Base-by-base conservation (phyloP, 306 rosid species). In the Cucurbita ficifolia region DNA sequence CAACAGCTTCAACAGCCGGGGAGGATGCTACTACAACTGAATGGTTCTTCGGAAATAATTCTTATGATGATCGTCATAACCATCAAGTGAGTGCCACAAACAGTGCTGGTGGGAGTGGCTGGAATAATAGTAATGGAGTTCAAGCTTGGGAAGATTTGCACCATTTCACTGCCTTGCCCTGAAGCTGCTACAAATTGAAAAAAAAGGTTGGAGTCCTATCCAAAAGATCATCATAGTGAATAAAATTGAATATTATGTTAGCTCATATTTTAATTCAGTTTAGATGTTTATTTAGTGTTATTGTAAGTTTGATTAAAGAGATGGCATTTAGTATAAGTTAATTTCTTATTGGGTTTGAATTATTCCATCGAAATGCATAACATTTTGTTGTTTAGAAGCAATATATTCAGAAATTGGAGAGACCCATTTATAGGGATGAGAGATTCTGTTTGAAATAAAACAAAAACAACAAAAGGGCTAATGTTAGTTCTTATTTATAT, bases 101-200 rank as follows among this genome's bases (percentile, higher is more conserved):
- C 55, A 67, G 17, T 29, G 39, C 35, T 5, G 36, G 43, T 69
- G 56, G 22, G 21, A 61, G 21, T 35, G 29, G 29, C 5, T 50
- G 74, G 74, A 43, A n/a, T 29, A 35, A 29, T 6, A 3, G 14
- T 33, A 5, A 56, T 56, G 74, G 46, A 70, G 21, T 70, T 50
- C 17, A 69, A 18, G 59, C 33, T 70, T 70, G 74, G 74, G 74
- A 51, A 7, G 73, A 68, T 68, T 45, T 68, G 21, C 57, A 22
- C 14, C 58, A 70, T 33, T 70, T 24, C 45, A 49, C 45, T 70
- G 17, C 59, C 55, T 70, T 50, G n/a, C 74, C 74, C 74, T 70
- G 9, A 22, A 16, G 10, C 50, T 4, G 5, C 65, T 50, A 50
- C 54, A 50, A 63, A 63, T 61, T 61, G 11, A 0, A 60, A 33